Evolutionary conservation across 805 yeast species (phyloP).

Genomic region (Cyberlindnera meyerae): DNA sequence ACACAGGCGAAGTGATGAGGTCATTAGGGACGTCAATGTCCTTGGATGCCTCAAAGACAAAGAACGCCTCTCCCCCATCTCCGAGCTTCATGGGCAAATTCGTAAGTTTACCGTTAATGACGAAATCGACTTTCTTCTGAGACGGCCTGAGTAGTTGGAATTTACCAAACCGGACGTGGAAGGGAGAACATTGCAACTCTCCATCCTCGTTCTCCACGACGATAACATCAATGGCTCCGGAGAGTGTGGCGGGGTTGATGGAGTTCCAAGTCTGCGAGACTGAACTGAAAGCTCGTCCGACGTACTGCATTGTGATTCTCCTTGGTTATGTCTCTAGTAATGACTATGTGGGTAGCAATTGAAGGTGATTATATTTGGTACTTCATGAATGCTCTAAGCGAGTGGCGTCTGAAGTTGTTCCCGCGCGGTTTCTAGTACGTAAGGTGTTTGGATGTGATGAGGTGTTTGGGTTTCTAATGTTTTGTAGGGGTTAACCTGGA

Average conservation of each 20-base stretch:
- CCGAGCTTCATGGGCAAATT: conserved; percentile 93
- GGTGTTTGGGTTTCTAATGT: too few relatives aligned
- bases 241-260: conserved; percentile 89
- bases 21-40: conserved; percentile 61
- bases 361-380: too few relatives aligned
- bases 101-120: conserved; percentile 76
- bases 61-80: conserved; percentile 97
- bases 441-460: too few relatives aligned
- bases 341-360: too few relatives aligned
- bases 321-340: not conserved
- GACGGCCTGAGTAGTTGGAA: conserved; percentile 89
- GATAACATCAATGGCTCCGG: conserved; percentile 96
- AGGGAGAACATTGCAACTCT: conserved; percentile 83
- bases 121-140: conserved; percentile 87
- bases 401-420: too few relatives aligned
- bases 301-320: conserved; percentile 71
- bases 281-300: conserved; percentile 90
- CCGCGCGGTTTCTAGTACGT: too few relatives aligned
- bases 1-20: conserved; percentile 41
- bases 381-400: too few relatives aligned
- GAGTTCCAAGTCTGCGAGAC: conserved; percentile 97
- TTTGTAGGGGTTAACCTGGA: too few relatives aligned
- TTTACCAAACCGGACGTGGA: conserved; percentile 94
- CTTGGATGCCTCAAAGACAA: conserved; percentile 82
- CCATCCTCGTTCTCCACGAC: conserved; percentile 86